Conservation (phyloP, 163 green algal species). For the Volvox carteri region DNA sequence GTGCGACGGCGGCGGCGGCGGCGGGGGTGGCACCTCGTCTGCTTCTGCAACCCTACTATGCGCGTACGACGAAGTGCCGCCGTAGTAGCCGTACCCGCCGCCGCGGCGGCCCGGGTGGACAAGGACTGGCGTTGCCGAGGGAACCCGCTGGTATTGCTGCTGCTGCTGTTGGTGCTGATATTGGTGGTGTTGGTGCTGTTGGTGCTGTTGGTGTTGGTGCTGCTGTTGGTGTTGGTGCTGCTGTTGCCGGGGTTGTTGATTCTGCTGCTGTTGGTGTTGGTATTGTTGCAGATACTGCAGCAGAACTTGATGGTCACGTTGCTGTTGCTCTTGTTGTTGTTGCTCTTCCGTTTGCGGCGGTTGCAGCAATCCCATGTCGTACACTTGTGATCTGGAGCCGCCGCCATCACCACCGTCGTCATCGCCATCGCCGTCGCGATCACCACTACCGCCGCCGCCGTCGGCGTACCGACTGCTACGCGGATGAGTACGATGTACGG, state of each 20-base stretch:
- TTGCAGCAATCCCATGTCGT: neutral
- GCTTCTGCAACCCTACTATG: neutral
- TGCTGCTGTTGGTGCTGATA: neutral
- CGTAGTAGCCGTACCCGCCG: neutral
- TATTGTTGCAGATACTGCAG: neutral
- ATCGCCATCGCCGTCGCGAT: too few relatives aligned
- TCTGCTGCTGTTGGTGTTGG: neutral
- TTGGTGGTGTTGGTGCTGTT: neutral
- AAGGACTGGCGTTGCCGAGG: too few relatives aligned
- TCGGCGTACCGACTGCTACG: too few relatives aligned
- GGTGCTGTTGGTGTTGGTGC: neutral
- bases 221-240: constrained; percentile 18
- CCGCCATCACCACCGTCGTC: too few relatives aligned
- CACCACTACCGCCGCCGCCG: too few relatives aligned
- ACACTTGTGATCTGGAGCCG: too few relatives aligned
- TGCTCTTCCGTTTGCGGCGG: neutral
- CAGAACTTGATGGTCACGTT: neutral
- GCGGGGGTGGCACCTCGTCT: neutral
- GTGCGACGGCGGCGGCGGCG: neutral
- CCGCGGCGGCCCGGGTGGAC: too few relatives aligned
- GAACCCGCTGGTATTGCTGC: neutral
- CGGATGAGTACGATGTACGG: too few relatives aligned
- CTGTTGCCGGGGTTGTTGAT: neutral
- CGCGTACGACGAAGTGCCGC: too few relatives aligned
- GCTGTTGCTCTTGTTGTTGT: neutral